A percentile compares a stretch with the other conserved stretches of the same genome.
Evolutionary conservation across 192 early-diverging fungal species (phyloP).

Genomic region (Coemansia sp.): DNA sequence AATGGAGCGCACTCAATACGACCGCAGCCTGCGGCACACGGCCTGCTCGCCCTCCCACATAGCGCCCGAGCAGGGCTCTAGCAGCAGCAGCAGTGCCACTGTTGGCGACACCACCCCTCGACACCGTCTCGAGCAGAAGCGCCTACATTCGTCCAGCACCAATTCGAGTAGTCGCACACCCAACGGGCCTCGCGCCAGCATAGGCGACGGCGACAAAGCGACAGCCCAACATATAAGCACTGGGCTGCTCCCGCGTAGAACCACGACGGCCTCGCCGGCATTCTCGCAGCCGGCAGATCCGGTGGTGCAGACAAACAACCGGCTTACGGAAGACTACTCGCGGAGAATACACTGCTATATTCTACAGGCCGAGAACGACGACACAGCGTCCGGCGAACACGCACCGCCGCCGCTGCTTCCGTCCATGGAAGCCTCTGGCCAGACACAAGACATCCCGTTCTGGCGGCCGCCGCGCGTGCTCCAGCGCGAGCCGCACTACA

Average conservation of each 20-base stretch:
- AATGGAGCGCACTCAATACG: slow-evolving; percentile 16
- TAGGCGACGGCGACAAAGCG: background rate
- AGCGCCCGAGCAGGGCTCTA: slow-evolving; percentile 2
- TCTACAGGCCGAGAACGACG: slow-evolving; percentile 12
- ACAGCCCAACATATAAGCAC: background rate
- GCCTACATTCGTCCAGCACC: background rate
- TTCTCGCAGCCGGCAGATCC: slow-evolving; percentile 13
- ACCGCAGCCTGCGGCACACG: slow-evolving; percentile 11
- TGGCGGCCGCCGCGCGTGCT: slow-evolving; percentile 52
- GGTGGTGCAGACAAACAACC: slow-evolving; percentile 29
- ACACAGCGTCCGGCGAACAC: slow-evolving; percentile 10
- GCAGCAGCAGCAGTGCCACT: slow-evolving; percentile 1
- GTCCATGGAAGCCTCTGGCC: slow-evolving; percentile 4
- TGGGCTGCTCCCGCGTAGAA: slow-evolving; percentile 1
- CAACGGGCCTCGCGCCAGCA: background rate
- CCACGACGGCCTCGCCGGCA: slow-evolving; percentile 8
- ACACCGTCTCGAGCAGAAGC: background rate
- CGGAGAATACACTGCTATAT: slow-evolving; percentile 47
- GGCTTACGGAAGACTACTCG: slow-evolving; percentile 32
- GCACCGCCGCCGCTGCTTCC: slow-evolving; percentile 35
- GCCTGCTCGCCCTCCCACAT: background rate
- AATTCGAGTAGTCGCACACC: background rate
- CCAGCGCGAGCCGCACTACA: slow-evolving; percentile 49
- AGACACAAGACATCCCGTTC: slow-evolving; percentile 34
- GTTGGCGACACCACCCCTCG: background rate